Evolutionary conservation across 2,329 filamentous ascomycete species (phyloP), one percentile per base, ranked within the genome.

Genomic region (Talaromyces sp.): DNA sequence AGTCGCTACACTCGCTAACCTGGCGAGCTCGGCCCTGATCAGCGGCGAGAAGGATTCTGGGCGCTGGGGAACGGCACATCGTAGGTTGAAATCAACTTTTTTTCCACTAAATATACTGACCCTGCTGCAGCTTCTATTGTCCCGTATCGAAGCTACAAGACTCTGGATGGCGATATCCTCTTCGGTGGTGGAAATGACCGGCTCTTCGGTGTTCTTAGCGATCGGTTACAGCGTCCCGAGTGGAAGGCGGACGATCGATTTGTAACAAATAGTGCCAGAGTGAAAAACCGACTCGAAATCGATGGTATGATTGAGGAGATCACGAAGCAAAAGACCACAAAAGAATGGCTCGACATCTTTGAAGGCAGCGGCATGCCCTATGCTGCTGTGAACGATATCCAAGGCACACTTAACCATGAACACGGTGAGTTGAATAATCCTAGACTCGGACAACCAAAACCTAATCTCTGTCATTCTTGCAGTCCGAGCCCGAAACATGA

Each of bases 311-410:
- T 99, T 62, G 92, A 96, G 71, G 79, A 79, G 1, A 82, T 91
- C 53, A 96, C 91, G 0, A 79, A 78, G 59, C 85, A 86, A 59
- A 92, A 88, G 78, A 96, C 91, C 3, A 99, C 95, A 0, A 79
- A 88, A 66, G 88, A 97, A 72, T 98, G 95, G 93, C 81, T 98
- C 3, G 84, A 88, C 1, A 80, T 93, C 0, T 88, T 97, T 52
- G 92, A 97, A 69, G 92, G 91, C n/a, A 90, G 85, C 62, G 95
- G 95, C 5, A 88, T 99, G 88, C 95, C 95, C 0, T 99, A 95
- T 71, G 90, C 93, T 0, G 92, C 93, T 1, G 90, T 99, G 68
- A 99, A 98, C 71, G 93, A 99, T 71, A 87, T 99, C 8, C 89
- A 95, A 74, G 85, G 82, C 22, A 91, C 95, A 0, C 79, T 99